Percentiles rank a stretch among this genome's conserved stretches.
phyloP scores from a whole-genome alignment of 2,329 filamentous ascomycete species.

The Clonostachys sp. region DNA sequence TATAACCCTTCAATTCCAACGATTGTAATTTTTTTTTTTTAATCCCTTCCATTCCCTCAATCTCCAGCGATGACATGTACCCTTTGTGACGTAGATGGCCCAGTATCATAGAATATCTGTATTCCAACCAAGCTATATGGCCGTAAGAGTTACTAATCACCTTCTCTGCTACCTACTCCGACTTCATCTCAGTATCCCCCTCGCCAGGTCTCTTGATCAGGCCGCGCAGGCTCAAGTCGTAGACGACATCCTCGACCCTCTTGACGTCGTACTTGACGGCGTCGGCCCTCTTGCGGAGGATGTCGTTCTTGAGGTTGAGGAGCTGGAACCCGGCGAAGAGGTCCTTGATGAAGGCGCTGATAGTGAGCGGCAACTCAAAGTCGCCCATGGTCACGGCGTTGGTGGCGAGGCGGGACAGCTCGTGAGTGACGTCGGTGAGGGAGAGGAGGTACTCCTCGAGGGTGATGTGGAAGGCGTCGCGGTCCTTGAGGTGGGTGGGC shows the following conservation, averaged over 20 bases:
- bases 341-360: slow-evolving; percentile 91
- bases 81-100: too few relatives aligned
- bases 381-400: slow-evolving; percentile 93
- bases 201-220: slow-evolving; percentile 54
- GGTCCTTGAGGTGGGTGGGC: slow-evolving; percentile 84
- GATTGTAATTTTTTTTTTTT: neutral
- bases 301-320: slow-evolving; percentile 95
- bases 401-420: slow-evolving; percentile 84
- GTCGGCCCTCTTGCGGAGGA: slow-evolving; percentile 80
- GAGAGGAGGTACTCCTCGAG: slow-evolving; percentile 96
- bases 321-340: slow-evolving; percentile 95
- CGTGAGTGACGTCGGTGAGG: slow-evolving; percentile 81
- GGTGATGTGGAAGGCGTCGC: slow-evolving; percentile 88
- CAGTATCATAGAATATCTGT: neutral
- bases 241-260: slow-evolving; percentile 96
- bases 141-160: too few relatives aligned
- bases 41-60: neutral
- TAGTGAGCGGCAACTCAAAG: slow-evolving; percentile 78
- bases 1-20: too few relatives aligned
- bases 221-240: slow-evolving; percentile 85
- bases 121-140: too few relatives aligned
- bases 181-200: slow-evolving; percentile 30
- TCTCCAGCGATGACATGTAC: too few relatives aligned
- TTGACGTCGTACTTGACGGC: slow-evolving; percentile 97
- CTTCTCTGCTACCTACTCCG: slow-evolving; percentile 6